phyloP scores from a whole-genome alignment of 2,329 filamentous ascomycete species.

The Cercospora sesami region DNA sequence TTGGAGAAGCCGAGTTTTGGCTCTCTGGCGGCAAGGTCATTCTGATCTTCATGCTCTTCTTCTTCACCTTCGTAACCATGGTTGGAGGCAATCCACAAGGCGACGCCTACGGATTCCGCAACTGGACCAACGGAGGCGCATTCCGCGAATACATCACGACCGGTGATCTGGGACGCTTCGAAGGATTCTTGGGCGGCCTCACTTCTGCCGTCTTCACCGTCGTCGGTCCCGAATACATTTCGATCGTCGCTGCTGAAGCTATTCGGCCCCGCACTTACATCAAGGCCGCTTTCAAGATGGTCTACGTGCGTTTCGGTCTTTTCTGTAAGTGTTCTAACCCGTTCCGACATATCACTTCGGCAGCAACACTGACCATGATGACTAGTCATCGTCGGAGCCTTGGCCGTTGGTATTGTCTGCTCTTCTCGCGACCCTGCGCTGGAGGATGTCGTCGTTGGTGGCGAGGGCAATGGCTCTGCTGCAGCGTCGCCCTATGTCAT shows the following conservation, averaged over 20 bases:
- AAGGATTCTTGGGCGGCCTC: slow-evolving; percentile 41
- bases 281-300: slow-evolving; percentile 51
- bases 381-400: slow-evolving; percentile 50
- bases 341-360: neutral
- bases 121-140: slow-evolving; percentile 44
- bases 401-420: slow-evolving; percentile 48
- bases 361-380: slow-evolving; percentile 20
- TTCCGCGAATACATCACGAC: slow-evolving; percentile 36
- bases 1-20: slow-evolving; percentile 52
- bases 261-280: slow-evolving; percentile 49
- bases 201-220: slow-evolving; percentile 49
- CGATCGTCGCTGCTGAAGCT: slow-evolving; percentile 51
- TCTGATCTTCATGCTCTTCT: slow-evolving; percentile 48
- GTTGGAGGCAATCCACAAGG: slow-evolving; percentile 38
- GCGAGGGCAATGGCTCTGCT: slow-evolving; percentile 32
- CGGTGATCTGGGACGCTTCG: slow-evolving; percentile 37
- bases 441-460: slow-evolving; percentile 27
- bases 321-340: slow-evolving; percentile 7
- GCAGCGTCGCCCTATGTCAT: slow-evolving; percentile 42
- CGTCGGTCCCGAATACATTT: slow-evolving; percentile 51
- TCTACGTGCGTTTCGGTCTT: slow-evolving; percentile 47
- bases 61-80: slow-evolving; percentile 43
- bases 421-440: slow-evolving; percentile 36
- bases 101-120: slow-evolving; percentile 46
- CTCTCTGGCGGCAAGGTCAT: slow-evolving; percentile 54